These are phyloP conservation scores for Trichosanthes truncata DNA, from an alignment of 306 rosid species.

Conservation along the genomic window DNA sequence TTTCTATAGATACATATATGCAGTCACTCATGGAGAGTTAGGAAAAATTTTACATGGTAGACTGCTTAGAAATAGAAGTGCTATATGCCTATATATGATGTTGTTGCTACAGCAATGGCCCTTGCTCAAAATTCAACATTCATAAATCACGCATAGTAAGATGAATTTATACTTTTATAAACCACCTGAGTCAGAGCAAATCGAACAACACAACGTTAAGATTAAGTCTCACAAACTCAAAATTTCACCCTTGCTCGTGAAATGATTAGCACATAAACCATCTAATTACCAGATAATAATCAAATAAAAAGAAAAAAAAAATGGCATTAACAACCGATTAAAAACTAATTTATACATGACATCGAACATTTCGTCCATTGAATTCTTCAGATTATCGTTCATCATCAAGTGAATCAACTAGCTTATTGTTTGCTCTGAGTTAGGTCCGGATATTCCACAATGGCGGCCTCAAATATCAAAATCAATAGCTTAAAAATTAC, in stretches of 20 bases:
- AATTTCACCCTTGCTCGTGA: neutral
- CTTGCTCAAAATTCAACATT: too few species aligned
- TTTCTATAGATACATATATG: neutral
- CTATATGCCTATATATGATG: neutral
- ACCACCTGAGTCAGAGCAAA: neutral
- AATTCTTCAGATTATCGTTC: conserved; percentile 52
- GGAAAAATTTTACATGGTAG: neutral
- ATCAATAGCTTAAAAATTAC: conserved; percentile 36
- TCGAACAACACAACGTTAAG: neutral
- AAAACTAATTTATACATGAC: conserved; percentile 65
- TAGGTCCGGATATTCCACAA: conserved; percentile 61
- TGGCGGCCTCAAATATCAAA: conserved; percentile 52
- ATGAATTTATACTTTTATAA: neutral
- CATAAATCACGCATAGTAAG: neutral
- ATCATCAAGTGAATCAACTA: conserved; percentile 49
- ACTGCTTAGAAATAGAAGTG: neutral
- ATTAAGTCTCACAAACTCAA: neutral
- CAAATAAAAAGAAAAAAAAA: neutral
- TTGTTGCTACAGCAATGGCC: neutral
- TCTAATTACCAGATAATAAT: neutral
- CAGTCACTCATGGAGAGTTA: neutral
- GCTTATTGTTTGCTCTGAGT: conserved; percentile 55
- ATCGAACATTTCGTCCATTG: conserved; percentile 63
- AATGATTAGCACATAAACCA: neutral
- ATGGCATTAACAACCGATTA: neutral